These are phyloP conservation scores for Glutinoglossum americanum DNA, from an alignment of 495 filamentous ascomycete genomes.

Conservation along the genomic window DNA sequence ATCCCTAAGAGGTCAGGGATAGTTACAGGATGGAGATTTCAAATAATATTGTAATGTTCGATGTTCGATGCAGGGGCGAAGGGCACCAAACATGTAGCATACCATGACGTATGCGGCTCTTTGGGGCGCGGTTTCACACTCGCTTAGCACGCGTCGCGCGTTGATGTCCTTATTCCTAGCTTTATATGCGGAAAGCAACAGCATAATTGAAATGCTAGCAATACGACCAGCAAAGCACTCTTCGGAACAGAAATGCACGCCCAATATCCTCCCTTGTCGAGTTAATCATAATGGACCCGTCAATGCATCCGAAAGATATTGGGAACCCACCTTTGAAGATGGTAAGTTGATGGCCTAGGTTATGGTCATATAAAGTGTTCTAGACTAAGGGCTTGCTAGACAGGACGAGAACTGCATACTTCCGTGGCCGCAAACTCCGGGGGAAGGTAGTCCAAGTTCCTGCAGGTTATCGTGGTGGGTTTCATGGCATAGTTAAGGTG, in stretches of 20 bases:
- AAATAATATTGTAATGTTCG: too few relatives aligned
- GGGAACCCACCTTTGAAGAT: conserved; percentile 32
- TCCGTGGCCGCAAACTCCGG: conserved; percentile 64
- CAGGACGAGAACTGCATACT: conserved; percentile 39
- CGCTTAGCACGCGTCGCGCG: too few relatives aligned
- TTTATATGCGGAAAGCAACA: neutral
- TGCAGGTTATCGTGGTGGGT: conserved; percentile 46
- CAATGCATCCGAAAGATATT: conserved; percentile 43
- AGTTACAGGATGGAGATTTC: too few relatives aligned
- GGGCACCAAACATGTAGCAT: too few relatives aligned
- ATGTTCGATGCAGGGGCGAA: too few relatives aligned
- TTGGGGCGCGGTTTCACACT: too few relatives aligned
- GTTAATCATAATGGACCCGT: conserved; percentile 62
- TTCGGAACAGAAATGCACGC: conserved; percentile 25
- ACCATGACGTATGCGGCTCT: too few relatives aligned
- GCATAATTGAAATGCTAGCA: neutral
- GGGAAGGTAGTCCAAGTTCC: conserved; percentile 49
- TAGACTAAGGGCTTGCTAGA: conserved; percentile 13
- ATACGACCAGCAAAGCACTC: neutral
- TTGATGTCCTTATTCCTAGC: too few relatives aligned
- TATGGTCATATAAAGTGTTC: neutral
- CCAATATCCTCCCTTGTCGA: conserved; percentile 68
- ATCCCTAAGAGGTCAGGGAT: too few relatives aligned
- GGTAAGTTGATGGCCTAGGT: conserved; percentile 14
- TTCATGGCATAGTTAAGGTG: neutral